Conservation (phyloP, 2,329 filamentous ascomycete species). For the Neopestalotiopsis sp. region DNA sequence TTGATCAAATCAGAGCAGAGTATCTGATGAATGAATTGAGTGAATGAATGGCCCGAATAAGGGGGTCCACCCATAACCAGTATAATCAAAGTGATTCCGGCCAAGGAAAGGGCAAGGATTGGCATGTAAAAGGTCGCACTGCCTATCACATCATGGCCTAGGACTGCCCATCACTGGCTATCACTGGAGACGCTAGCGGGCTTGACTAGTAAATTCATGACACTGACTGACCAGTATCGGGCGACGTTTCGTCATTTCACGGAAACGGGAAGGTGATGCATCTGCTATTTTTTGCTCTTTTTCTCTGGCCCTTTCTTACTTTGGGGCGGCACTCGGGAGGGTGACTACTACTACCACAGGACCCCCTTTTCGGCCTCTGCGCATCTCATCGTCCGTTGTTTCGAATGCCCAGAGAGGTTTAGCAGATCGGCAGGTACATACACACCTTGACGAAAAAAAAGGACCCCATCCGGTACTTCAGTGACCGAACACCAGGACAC, state of each 20-base stretch:
- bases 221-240: constrained; percentile 11
- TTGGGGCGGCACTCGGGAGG: not conserved
- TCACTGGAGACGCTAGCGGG: not conserved
- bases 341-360: not conserved
- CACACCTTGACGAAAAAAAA: too few relatives aligned
- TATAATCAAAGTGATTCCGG: constrained; percentile 17
- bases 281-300: not conserved
- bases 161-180: constrained; percentile 7
- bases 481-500: too few relatives aligned
- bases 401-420: not conserved
- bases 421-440: not conserved
- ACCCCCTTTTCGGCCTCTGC: not conserved
- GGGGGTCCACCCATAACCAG: constrained; percentile 3
- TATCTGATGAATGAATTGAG: not conserved
- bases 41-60: constrained; percentile 11
- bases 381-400: not conserved
- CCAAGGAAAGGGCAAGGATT: constrained; percentile 15
- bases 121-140: constrained; percentile 8
- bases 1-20: not conserved
- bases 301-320: too few relatives aligned
- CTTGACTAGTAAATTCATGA: constrained; percentile 4
- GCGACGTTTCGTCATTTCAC: constrained; percentile 13
- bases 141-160: constrained; percentile 2
- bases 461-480: too few relatives aligned
- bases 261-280: constrained; percentile 16